Evolutionary conservation across 2,329 filamentous ascomycete species (phyloP).

Genomic region (Aquanectria penicillioides): DNA sequence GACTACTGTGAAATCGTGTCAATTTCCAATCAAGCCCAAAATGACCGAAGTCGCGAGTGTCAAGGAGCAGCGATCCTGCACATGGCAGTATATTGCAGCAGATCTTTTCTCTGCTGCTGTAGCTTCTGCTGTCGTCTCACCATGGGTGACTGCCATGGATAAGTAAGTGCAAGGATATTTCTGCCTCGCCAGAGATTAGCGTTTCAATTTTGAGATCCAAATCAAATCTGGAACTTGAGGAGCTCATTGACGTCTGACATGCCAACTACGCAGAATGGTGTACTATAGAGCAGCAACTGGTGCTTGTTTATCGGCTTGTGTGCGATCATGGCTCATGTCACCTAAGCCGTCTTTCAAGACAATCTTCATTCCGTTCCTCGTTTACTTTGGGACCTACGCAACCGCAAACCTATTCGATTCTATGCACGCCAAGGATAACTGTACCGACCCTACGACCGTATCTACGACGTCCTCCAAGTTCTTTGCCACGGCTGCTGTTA

Average conservation of each 20-base stretch:
- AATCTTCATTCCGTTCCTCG: conserved; percentile 38
- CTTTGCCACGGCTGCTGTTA: conserved; percentile 35
- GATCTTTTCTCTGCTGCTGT: conserved; percentile 35
- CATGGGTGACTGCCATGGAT: conserved; percentile 41
- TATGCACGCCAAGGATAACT: conserved; percentile 32
- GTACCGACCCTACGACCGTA: conserved; percentile 28
- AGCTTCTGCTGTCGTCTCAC: conserved; percentile 38
- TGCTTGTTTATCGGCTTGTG: no score
- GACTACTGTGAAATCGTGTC: no score
- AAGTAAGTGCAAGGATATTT: conserved; percentile 25
- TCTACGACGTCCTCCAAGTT: conserved; percentile 38
- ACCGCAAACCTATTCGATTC: conserved; percentile 41
- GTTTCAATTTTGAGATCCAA: no score
- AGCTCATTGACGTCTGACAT: no score
- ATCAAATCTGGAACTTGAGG: no score
- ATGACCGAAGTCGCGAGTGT: conserved; percentile 39
- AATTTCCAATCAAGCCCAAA: neutral
- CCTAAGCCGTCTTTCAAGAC: conserved; percentile 33
- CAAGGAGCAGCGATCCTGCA: conserved; percentile 36
- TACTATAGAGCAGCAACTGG: conserved; percentile 34
- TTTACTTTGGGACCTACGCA: conserved; percentile 41
- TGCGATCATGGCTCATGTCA: conserved; percentile 34
- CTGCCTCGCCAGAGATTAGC: neutral
- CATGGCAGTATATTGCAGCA: conserved; percentile 38
- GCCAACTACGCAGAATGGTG: neutral